Evolutionary conservation across 176 grass and related monocot species (phyloP).

Genomic region (Thinopyrum elongatum): DNA sequence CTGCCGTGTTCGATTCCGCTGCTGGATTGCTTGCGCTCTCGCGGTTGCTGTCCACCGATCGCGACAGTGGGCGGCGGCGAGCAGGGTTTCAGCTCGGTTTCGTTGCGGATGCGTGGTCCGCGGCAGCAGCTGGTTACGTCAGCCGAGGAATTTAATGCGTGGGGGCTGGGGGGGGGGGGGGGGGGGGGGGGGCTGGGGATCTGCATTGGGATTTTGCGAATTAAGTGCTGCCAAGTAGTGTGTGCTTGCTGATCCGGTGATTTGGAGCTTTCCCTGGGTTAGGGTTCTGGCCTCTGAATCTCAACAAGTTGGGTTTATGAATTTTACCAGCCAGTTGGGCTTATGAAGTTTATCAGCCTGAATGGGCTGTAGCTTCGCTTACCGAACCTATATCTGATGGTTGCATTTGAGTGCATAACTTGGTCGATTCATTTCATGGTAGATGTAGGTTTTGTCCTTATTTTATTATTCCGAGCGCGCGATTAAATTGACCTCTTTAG

Average conservation of each 20-base stretch:
- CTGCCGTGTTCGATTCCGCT: neutral
- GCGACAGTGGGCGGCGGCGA: neutral
- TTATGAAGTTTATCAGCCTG: neutral
- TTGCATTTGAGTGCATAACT: neutral
- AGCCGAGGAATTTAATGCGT: constrained; percentile 9
- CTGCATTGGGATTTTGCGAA: constrained; percentile 14
- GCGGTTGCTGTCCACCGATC: neutral
- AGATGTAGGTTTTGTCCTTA: neutral
- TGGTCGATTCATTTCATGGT: neutral
- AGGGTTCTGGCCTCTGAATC: constrained; percentile 13
- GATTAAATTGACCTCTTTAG: neutral
- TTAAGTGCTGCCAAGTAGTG: neutral
- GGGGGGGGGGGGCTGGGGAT: neutral
- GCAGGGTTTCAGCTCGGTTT: neutral
- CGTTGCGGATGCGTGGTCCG: neutral
- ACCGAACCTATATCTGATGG: neutral
- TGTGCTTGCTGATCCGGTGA: neutral
- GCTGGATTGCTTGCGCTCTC: neutral
- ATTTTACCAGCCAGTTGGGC: neutral
- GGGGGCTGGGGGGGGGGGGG: too few relatives aligned
- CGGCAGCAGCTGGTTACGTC: neutral
- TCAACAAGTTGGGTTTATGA: neutral
- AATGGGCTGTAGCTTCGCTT: neutral
- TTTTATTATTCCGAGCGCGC: neutral
- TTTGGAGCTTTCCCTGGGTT: neutral